These are phyloP conservation scores for Sextonia rubra DNA, from an alignment of 164 flowering plant species.

Conservation along the genomic window DNA sequence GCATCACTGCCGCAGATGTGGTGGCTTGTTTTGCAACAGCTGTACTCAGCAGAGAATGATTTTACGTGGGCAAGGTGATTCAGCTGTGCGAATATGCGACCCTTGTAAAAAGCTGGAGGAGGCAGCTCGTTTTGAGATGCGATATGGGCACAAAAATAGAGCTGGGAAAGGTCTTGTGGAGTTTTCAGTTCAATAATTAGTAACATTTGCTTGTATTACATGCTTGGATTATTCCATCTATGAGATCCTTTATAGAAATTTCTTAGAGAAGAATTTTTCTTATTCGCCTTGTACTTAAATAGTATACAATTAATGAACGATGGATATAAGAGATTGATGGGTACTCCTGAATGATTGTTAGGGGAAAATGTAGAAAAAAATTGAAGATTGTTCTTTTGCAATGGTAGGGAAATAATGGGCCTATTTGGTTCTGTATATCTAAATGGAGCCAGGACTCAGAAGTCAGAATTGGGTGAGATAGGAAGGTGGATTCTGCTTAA, in stretches of 20 bases:
- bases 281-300: not conserved
- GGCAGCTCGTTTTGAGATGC: slow-evolving; percentile 87
- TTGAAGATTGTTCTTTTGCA: not conserved
- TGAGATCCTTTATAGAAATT: not conserved
- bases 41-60: slow-evolving; percentile 86
- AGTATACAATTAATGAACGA: not conserved
- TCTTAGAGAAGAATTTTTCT: not conserved
- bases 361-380: not conserved
- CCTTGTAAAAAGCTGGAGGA: slow-evolving; percentile 93
- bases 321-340: not conserved
- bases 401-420: not conserved
- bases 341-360: not conserved
- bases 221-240: not conserved
- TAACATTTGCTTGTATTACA: too few species aligned
- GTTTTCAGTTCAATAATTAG: not conserved
- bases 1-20: slow-evolving; percentile 99
- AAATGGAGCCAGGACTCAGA: not conserved
- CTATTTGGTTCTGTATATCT: not conserved
- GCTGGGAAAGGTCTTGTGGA: slow-evolving; percentile 48
- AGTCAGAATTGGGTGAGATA: not conserved
- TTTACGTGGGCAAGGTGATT: slow-evolving; percentile 95
- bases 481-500: not conserved
- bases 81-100: slow-evolving; percentile 89
- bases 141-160: slow-evolving; percentile 63
- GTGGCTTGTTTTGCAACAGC: slow-evolving; percentile 79